A percentile compares a stretch with the other conserved stretches of the same genome.
These are phyloP conservation scores for Dinochytrium kinnereticum DNA, from an alignment of 371 early-diverging fungal genomes.

Conservation along the genomic window DNA sequence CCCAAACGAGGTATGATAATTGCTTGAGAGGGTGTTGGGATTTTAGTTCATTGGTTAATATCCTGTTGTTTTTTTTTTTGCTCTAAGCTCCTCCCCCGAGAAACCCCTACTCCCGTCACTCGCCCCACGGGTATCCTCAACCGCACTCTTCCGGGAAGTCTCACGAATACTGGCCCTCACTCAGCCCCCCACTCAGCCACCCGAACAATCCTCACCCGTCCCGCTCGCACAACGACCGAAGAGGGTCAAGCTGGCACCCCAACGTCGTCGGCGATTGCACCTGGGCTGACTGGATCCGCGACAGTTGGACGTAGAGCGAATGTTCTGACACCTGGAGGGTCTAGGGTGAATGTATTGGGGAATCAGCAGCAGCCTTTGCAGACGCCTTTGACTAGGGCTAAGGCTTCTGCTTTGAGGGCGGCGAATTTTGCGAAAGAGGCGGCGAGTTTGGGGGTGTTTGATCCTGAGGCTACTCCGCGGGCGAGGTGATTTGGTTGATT, in stretches of 20 bases:
- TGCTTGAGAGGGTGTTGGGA: neutral
- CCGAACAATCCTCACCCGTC: neutral
- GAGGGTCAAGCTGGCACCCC: neutral
- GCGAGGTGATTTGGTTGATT: no score
- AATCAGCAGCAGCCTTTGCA: no score
- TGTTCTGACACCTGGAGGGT: neutral
- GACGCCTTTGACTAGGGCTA: slow-evolving; percentile 12
- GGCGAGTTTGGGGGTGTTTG: neutral
- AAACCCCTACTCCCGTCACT: neutral
- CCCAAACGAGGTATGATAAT: slow-evolving; percentile 29
- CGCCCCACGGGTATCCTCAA: neutral
- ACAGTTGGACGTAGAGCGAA: neutral
- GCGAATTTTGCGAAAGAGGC: neutral
- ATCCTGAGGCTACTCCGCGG: neutral
- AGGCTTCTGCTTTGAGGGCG: neutral
- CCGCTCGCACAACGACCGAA: neutral
- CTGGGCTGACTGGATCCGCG: neutral
- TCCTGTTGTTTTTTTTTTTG: neutral
- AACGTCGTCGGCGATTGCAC: neutral
- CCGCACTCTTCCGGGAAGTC: neutral
- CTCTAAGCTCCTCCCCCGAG: neutral
- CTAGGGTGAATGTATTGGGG: neutral
- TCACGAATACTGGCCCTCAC: neutral
- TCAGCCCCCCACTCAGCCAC: neutral
- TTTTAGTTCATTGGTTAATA: neutral